A percentile compares a stretch with the other conserved stretches of the same genome.
phyloP scores from a whole-genome alignment of 2,329 filamentous ascomycete species.

The Whalleya microplaca region DNA sequence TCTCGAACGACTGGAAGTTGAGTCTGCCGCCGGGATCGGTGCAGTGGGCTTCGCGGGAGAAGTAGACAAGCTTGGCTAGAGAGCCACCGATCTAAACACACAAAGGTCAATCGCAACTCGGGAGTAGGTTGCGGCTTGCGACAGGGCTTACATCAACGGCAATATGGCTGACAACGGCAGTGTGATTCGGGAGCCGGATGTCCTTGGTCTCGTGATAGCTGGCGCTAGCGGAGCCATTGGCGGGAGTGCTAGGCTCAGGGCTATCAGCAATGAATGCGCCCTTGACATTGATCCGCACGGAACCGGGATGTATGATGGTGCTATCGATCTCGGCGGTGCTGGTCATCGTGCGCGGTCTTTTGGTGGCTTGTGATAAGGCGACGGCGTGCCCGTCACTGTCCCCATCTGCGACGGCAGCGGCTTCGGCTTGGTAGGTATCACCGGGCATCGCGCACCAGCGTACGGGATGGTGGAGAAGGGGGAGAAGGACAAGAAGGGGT shows the following conservation, averaged over 20 bases:
- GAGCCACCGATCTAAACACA: constrained; percentile 87
- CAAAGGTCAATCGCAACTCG: constrained; percentile 7
- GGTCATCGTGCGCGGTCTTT: constrained; percentile 46
- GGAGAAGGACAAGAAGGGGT: not conserved
- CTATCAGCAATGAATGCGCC: constrained; percentile 92
- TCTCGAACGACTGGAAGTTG: constrained; percentile 96
- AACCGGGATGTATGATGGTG: constrained; percentile 64
- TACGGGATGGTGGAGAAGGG: constrained; percentile 1
- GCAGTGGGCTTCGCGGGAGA: constrained; percentile 83
- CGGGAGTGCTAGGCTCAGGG: constrained; percentile 66
- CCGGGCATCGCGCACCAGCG: constrained; percentile 13
- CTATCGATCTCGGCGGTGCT: constrained; percentile 62
- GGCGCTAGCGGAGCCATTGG: constrained; percentile 42
- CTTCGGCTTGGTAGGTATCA: constrained; percentile 27
- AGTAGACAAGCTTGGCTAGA: constrained; percentile 95
- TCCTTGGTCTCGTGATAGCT: constrained; percentile 77
- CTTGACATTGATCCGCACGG: constrained; percentile 93
- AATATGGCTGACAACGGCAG: constrained; percentile 92
- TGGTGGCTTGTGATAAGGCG: constrained; percentile 13
- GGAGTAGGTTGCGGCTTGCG: constrained; percentile 7
- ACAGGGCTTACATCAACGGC: constrained; percentile 80
- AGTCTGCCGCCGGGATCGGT: constrained; percentile 83
- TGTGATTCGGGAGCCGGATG: constrained; percentile 95
- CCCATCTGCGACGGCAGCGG: constrained; percentile 17
- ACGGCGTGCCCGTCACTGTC: constrained; percentile 13